Evolutionary conservation across 805 yeast genomes (phyloP), one percentile per base, ranked within the genome.

Genomic region (Candida multigemmis): DNA sequence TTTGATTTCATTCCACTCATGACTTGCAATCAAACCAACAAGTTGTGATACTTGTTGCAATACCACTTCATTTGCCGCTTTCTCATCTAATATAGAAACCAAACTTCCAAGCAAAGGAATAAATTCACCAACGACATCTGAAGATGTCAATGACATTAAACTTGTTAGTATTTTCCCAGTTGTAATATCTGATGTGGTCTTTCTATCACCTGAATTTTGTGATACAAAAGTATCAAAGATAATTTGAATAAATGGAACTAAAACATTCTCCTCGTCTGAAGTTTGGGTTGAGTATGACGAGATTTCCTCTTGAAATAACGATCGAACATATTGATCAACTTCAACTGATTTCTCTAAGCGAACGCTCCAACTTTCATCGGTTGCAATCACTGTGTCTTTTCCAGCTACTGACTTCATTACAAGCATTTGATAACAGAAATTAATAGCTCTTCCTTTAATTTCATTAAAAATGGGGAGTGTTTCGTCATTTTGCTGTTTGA

Each of bases 351-450:
- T 81, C 7, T 78, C 84, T 14, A 82, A 40, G 41, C 89, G 63
- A 0, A 69, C 53, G 3, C 60, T 55, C 94, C 94, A 85, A 27
- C 79, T 77, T 35, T 77, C 79, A 45, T 85, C 94, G 13, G 66
- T 54, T 0, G 70, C 71, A 24, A 83, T 48, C 2, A 77, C 75
- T 0, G 86, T 74, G 0, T 50, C 37, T 10, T 64, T 55, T 0
- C 59, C 70, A n/a, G 44, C 40, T 2, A 73, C 52, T 0, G 91
- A 70, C 34, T 80, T 71, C 69, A 82, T 77, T 1, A 78, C 75
- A 12, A 85, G 44, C 7, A 74, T 62, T 31, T 74, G 71, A 15
- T 77, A 60, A 0, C 65, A 48, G 44, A 80, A 84, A 22, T 57
- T 48, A 9, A 75, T 50, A 0, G 75, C 75, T 7, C 56, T 48